A percentile compares a stretch with the other conserved stretches of the same genome.
phyloP scores from a whole-genome alignment of 2,329 filamentous ascomycete species.

The Elsinoe fawcettii region DNA sequence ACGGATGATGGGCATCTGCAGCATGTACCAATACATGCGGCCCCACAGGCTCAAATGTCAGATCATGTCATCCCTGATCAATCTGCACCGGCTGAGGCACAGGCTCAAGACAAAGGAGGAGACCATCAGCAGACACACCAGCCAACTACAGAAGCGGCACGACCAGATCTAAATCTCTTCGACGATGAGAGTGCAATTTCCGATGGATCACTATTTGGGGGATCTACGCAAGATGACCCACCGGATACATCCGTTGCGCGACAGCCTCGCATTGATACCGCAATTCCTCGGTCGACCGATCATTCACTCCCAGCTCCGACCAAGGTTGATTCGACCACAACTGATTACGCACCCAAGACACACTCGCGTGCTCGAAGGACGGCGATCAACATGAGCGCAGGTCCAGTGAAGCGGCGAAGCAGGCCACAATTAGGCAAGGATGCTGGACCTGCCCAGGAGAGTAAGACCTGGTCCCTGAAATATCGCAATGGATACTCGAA shows the following conservation, averaged over 20 bases:
- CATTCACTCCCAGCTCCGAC: background rate
- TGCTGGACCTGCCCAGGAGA: background rate
- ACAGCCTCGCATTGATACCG: background rate
- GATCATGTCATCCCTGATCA: too few species aligned
- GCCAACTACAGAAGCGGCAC: too few species aligned
- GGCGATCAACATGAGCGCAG: background rate
- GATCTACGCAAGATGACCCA: background rate
- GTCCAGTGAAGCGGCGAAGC: background rate
- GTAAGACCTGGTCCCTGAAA: background rate
- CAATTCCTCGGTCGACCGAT: background rate
- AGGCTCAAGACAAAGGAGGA: too few species aligned
- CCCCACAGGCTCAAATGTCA: too few species aligned
- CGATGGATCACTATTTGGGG: slow-evolving; percentile 6
- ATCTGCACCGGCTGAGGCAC: too few species aligned
- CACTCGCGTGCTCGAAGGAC: background rate
- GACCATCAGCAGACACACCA: too few species aligned
- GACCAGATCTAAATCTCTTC: too few species aligned
- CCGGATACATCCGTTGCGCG: background rate
- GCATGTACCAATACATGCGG: too few species aligned
- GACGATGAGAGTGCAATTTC: background rate
- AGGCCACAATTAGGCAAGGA: background rate
- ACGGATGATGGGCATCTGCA: too few species aligned
- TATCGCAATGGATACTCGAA: background rate
- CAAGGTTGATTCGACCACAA: background rate
- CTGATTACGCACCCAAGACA: background rate